Conservation (phyloP, 2,329 filamentous ascomycete species). For the Paecilomyces variotii region DNA sequence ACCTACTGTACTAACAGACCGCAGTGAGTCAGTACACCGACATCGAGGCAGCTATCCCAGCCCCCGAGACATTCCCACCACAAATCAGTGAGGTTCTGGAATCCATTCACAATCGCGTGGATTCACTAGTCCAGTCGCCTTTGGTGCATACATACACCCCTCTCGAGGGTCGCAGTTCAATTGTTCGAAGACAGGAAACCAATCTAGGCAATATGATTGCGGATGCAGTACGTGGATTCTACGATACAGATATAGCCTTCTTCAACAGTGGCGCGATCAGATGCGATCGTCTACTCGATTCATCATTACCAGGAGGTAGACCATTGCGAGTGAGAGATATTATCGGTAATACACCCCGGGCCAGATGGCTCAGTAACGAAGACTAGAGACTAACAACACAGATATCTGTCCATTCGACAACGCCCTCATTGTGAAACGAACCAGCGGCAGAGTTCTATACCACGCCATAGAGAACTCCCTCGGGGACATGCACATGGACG, state of each 20-base stretch:
- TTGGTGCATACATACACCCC: slow-evolving; percentile 10
- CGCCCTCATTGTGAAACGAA: slow-evolving; percentile 13
- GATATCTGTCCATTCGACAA: slow-evolving; percentile 18
- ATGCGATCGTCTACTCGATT: slow-evolving; percentile 12
- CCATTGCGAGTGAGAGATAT: slow-evolving; percentile 14
- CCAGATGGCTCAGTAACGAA: too few species aligned
- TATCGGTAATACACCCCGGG: slow-evolving; percentile 10
- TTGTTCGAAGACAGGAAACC: slow-evolving; percentile 15
- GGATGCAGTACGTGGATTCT: slow-evolving; percentile 16
- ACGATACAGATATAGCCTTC: slow-evolving; percentile 15
- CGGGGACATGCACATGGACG: slow-evolving; percentile 17
- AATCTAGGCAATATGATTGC: slow-evolving; percentile 19
- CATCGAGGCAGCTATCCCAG: slow-evolving; percentile 3
- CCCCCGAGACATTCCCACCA: not conserved
- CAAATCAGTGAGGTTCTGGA: slow-evolving; percentile 1
- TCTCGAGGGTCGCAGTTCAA: slow-evolving; percentile 12
- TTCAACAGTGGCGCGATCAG: slow-evolving; percentile 18
- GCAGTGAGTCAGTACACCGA: slow-evolving; percentile 10
- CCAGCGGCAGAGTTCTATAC: slow-evolving; percentile 8
- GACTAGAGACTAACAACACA: not conserved
- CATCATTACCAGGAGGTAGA: not conserved
- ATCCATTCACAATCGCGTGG: slow-evolving; percentile 10
- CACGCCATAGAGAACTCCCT: slow-evolving; percentile 16
- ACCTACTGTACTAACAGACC: slow-evolving; percentile 1
- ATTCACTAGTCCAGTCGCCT: slow-evolving; percentile 10